Conservation (phyloP, 768 basidiomycete genomes). For the Trametes sanguinea region DNA sequence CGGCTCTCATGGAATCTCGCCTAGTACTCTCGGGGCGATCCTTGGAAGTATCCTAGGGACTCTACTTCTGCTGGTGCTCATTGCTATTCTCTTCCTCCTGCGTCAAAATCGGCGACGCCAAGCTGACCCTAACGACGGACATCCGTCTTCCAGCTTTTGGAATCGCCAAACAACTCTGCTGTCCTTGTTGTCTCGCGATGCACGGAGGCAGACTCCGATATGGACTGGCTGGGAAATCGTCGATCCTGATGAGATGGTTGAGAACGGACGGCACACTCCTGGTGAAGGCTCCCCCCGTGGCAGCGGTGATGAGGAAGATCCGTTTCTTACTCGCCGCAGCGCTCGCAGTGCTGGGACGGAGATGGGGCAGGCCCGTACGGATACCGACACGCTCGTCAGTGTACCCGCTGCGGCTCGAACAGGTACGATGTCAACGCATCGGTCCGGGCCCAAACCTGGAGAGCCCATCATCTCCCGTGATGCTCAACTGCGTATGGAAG, state of each 20-base stretch:
- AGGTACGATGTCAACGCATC: constrained; percentile 17
- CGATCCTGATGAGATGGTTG: constrained; percentile 24
- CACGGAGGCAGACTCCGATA: constrained; percentile 29
- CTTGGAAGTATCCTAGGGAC: constrained; percentile 62
- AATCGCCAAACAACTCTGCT: constrained; percentile 40
- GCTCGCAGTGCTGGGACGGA: constrained; percentile 26
- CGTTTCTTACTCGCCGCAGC: constrained; percentile 44
- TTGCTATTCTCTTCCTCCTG: constrained; percentile 48
- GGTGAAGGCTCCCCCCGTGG: constrained; percentile 71
- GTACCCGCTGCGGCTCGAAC: constrained; percentile 27
- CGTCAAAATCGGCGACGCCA: constrained; percentile 29
- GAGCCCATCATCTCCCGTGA: constrained; percentile 41
- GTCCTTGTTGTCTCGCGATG: constrained; percentile 18
- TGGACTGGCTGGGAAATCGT: constrained; percentile 38
- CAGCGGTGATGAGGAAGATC: constrained; percentile 70
- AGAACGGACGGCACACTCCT: constrained; percentile 23
- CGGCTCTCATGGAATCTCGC: constrained; percentile 26
- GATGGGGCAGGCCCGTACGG: constrained; percentile 28
- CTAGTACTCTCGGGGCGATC: constrained; percentile 52
- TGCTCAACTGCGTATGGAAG: constrained; percentile 37
- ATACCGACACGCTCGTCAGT: constrained; percentile 33
- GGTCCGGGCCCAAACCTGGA: constrained; percentile 31
- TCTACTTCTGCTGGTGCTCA: constrained; percentile 56
- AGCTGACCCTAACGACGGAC: constrained; percentile 20
- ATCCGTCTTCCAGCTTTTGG: constrained; percentile 37